Base-by-base conservation (phyloP, 805 yeast genomes). In the Cyberlindnera misumaiensis region DNA sequence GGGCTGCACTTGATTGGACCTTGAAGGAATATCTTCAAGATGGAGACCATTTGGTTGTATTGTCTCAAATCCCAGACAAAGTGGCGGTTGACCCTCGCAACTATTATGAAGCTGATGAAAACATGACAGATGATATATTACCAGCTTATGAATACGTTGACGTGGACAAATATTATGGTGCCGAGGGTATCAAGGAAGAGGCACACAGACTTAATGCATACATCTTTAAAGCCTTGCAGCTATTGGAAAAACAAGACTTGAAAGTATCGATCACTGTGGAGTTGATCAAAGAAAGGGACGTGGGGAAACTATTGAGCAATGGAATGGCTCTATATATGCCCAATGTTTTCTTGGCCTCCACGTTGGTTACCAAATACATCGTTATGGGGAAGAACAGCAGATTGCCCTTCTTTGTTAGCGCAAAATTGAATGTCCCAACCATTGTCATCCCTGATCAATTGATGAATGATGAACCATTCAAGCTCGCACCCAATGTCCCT, bases 1-100 rank as follows among this genome's bases (percentile, higher is more conserved):
- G 59, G 59, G 32, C 38, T 17, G 46, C 55, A 1, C 33, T 54
- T 17, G 52, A 52, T 30, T 54, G 52, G 50, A 33, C 48, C 5
- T 18, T 54, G n/a, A 40, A 45, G 25, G 44, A 46, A 11, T 40
- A 34, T 20, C 28, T 51, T 8, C 24, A 41, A 30, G 50, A 53
- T 40, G 59, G 59, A 31, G 59, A 54, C 26, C 48, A 50, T n/a
- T 28, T 54, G 27, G 34, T 45, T 7, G 27, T 54, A 3, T 31
- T 47, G 6, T 34, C 45, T 11, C 52, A 49, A 22, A 36, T 51
- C 8, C 57, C 57, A 13, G 45, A 39, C 3, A 36, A 32, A 10
- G 35, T 42, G 16, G 41, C 42, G 2, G 25, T 40, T 30, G 42
- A 46, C 13, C 42, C 41, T 2, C 16, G 20, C 24, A 35, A 34